phyloP scores from a whole-genome alignment of 306 rosid species.

The Crataegus laevigata region DNA sequence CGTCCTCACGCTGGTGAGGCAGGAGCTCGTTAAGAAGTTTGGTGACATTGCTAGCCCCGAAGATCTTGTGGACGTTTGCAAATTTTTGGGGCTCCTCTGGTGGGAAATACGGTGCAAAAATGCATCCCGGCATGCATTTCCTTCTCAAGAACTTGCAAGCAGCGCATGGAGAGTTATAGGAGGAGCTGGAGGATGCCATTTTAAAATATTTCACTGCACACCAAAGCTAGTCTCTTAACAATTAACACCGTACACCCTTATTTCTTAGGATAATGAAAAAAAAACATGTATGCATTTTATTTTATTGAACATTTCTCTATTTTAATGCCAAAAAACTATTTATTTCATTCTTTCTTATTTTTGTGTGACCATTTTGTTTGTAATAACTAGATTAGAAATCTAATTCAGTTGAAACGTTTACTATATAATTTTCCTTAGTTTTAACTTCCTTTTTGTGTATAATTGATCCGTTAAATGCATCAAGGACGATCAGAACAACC shows the following conservation, averaged over 20 bases:
- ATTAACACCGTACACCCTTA: neutral
- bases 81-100: constrained; percentile 98
- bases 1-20: constrained; percentile 92
- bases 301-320: neutral
- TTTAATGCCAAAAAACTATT: neutral
- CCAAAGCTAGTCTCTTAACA: neutral
- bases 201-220: neutral
- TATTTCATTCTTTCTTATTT: neutral
- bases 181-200: constrained; percentile 56
- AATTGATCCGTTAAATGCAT: neutral
- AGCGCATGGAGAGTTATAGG: constrained; percentile 86
- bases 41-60: constrained; percentile 94
- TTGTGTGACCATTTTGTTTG: neutral
- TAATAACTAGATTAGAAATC: neutral
- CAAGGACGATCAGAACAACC: neutral
- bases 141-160: constrained; percentile 95
- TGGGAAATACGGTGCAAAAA: constrained; percentile 94
- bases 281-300: neutral
- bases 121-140: constrained; percentile 92
- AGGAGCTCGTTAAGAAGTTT: constrained; percentile 92
- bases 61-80: constrained; percentile 90
- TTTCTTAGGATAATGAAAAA: neutral
- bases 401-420: neutral
- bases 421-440: neutral
- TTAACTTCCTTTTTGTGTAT: neutral